phyloP scores from a whole-genome alignment of 768 basidiomycete genomes.

The Naganishia antarctica region DNA sequence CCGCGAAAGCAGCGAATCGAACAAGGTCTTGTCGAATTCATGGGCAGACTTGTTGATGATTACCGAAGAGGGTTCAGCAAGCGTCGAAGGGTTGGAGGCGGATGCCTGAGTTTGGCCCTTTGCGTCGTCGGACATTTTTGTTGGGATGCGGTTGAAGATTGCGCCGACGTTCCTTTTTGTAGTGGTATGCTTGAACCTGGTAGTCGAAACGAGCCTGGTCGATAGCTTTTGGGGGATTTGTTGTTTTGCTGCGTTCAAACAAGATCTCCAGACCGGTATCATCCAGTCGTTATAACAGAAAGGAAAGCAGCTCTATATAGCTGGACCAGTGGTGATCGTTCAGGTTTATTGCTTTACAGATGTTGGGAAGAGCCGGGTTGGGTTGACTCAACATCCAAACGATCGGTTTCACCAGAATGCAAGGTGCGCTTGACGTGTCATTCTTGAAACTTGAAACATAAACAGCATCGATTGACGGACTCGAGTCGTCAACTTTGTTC shows the following conservation, averaged over 20 bases:
- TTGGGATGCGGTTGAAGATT: slow-evolving; percentile 3
- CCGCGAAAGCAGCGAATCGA: slow-evolving; percentile 79
- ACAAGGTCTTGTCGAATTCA: slow-evolving; percentile 74
- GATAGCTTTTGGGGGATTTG: background rate
- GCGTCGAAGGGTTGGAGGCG: slow-evolving; percentile 35
- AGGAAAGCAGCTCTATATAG: background rate
- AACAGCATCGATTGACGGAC: background rate
- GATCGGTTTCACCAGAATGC: background rate
- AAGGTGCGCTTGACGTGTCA: slow-evolving; percentile 13
- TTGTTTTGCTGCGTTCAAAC: slow-evolving; percentile 10
- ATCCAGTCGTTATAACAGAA: slow-evolving; percentile 5
- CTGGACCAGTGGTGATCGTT: background rate
- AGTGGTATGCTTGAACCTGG: slow-evolving; percentile 11
- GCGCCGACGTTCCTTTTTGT: slow-evolving; percentile 6
- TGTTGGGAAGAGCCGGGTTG: too few relatives aligned
- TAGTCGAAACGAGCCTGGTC: background rate
- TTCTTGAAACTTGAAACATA: background rate
- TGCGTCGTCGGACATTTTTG: slow-evolving; percentile 8
- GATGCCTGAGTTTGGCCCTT: slow-evolving; percentile 35
- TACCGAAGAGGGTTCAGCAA: slow-evolving; percentile 30
- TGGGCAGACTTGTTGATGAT: slow-evolving; percentile 75
- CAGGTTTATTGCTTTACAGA: background rate
- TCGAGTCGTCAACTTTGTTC: too few relatives aligned
- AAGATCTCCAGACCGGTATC: slow-evolving; percentile 20
- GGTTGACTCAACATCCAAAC: slow-evolving; percentile 11